Evolutionary conservation across 352 stramenopile genomes (phyloP), one percentile per base, ranked within the genome.

Genomic region (Salisapilia sapeloensis): DNA sequence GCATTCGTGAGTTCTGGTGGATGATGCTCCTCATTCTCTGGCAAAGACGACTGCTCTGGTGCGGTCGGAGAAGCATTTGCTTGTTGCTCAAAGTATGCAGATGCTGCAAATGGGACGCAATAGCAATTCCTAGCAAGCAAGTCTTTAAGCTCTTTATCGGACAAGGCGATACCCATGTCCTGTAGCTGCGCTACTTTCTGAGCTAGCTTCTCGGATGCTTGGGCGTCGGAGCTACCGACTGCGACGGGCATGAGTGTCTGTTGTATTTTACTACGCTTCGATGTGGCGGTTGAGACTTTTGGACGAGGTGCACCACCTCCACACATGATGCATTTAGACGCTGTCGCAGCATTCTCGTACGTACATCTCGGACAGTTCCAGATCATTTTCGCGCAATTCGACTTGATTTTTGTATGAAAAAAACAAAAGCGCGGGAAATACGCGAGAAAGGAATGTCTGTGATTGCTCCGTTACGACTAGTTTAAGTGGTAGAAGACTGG

Each of bases 341-440:
- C 29, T 1, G 3, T 15, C 6, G 29, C 24, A 5, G 44, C 52
- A 34, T 90, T 90, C 53, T 80, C 56, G 44, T 71, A 85, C 32
- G 74, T 86, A 45, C 74, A 90, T 27, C 53, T 56, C 26, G 48
- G 38, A 43, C 74, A 90, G 45, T 42, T 67, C 74, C 74, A 90
- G 12, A 27, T 20, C 19, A 24, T 36, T 6, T n/a, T n/a, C n/a
- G n/a, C n/a, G n/a, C n/a, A n/a, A n/a, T n/a, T n/a, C n/a, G n/a
- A n/a, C n/a, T n/a, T n/a, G n/a, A n/a, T n/a, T n/a, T n/a, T n/a
- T n/a, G n/a, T n/a, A n/a, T n/a, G n/a, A n/a, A n/a, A n/a, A n/a
- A n/a, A n/a, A n/a, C n/a, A n/a, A n/a, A n/a, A n/a, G n/a, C n/a
- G n/a, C n/a, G n/a, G n/a, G n/a, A n/a, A n/a, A n/a, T n/a, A n/a